A percentile compares a stretch with the other conserved stretches of the same genome.
phyloP scores from a whole-genome alignment of 139 green algal genomes.

The Edaphochlamys debaryana region DNA sequence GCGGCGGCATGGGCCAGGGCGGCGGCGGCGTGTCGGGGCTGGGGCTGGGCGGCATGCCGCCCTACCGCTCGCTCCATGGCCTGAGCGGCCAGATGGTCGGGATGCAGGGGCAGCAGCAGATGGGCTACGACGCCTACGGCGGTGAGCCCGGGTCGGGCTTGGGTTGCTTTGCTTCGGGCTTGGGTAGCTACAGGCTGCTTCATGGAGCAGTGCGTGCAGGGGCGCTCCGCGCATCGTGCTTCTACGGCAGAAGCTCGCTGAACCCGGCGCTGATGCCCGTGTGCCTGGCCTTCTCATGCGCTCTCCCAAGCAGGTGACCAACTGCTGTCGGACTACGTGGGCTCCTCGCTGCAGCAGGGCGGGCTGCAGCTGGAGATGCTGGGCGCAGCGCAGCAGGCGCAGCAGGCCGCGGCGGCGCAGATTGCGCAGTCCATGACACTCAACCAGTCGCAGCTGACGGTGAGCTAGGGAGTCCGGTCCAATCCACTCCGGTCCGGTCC shows the following conservation, averaged over 20 bases:
- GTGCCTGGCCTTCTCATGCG: too few relatives aligned
- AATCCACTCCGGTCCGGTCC: too few relatives aligned
- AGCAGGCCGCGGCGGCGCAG: slow-evolving; percentile 5
- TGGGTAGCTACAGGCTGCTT: too few relatives aligned
- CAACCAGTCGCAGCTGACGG: slow-evolving; percentile 34
- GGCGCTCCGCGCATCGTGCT: too few relatives aligned
- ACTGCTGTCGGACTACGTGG: slow-evolving; percentile 6
- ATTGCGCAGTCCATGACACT: slow-evolving; percentile 43
- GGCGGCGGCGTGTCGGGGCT: neutral
- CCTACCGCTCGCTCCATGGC: neutral
- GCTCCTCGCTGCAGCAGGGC: neutral
- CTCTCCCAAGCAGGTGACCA: slow-evolving; percentile 30
- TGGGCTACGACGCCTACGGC: slow-evolving; percentile 20
- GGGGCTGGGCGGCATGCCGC: slow-evolving; percentile 1
- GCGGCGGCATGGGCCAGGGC: neutral
- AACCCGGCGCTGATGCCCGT: too few relatives aligned
- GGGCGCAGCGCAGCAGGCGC: neutral
- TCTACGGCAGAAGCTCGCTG: too few relatives aligned
- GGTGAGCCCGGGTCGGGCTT: too few relatives aligned
- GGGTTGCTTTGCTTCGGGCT: too few relatives aligned
- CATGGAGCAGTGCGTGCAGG: too few relatives aligned
- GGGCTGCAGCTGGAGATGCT: slow-evolving; percentile 16
- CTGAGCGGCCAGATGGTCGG: neutral
- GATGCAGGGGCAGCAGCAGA: neutral
- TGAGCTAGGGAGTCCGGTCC: too few relatives aligned